Evolutionary conservation across 345 rosid genomes (phyloP).

Genomic region (Cardamine occulta): DNA sequence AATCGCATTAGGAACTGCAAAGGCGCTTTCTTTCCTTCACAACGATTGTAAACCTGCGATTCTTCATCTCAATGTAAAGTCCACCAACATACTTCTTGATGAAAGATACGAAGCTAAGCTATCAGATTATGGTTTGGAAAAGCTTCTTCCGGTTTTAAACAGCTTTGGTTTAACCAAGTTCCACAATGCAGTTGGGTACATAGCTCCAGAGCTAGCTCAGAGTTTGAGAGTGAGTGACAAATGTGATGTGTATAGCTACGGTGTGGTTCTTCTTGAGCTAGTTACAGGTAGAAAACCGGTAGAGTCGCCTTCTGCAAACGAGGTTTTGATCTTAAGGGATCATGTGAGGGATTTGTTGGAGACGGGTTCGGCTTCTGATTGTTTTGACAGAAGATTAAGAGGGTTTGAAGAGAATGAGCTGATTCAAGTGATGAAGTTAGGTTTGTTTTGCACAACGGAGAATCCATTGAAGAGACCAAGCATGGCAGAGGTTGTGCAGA

Average conservation of each 20-base stretch:
- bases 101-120: slow-evolving; percentile 81
- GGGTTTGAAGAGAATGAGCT: slow-evolving; percentile 85
- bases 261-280: slow-evolving; percentile 90
- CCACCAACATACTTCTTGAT: slow-evolving; percentile 82
- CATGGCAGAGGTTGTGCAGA: slow-evolving; percentile 96
- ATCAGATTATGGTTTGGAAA: slow-evolving; percentile 86
- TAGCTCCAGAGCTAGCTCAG: slow-evolving; percentile 89
- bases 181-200: slow-evolving; percentile 90
- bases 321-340: slow-evolving; percentile 77
- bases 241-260: slow-evolving; percentile 91
- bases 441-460: slow-evolving; percentile 79
- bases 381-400: slow-evolving; percentile 73
- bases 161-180: slow-evolving; percentile 61
- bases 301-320: slow-evolving; percentile 61
- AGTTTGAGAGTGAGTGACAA: slow-evolving; percentile 78
- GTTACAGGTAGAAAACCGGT: slow-evolving; percentile 93
- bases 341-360: slow-evolving; percentile 78
- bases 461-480: slow-evolving; percentile 86
- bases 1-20: slow-evolving; percentile 85
- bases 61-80: slow-evolving; percentile 91
- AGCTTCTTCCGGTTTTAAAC: slow-evolving; percentile 80
- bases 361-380: slow-evolving; percentile 78
- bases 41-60: slow-evolving; percentile 86
- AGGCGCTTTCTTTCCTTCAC: slow-evolving; percentile 89
- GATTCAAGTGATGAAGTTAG: slow-evolving; percentile 92